Base-by-base conservation (phyloP, 2,329 filamentous ascomycete species). In the Lachnellula cervina region DNA sequence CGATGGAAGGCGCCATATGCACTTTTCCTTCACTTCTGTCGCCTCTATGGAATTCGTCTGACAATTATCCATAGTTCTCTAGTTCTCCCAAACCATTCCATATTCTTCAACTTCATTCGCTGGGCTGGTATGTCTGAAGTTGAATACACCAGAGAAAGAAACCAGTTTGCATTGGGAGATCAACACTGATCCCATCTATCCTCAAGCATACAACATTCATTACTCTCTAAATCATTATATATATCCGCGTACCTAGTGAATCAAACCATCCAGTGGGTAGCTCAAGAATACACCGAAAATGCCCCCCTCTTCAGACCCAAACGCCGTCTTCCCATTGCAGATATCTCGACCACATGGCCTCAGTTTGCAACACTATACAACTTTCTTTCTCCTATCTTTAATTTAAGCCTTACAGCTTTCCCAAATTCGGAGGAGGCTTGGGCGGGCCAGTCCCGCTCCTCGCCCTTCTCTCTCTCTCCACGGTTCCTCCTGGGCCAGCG, bases 381-480 rank as follows among this genome's bases (percentile, higher is more conserved):
- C 32, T 38, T 25, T 28, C 43, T 17, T 11, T 25, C 43, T 25
- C 16, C 43, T 23, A 46, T 45, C 25, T 34, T 35, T 28, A 19
- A 25, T n/a, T 13, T 34, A 49, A 34, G 7, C 25, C n/a, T 53
- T 48, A 66, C 47, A 60, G 38, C 55, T 65, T 67, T 37, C 46
- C 52, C 13, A 68, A 43, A 43, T 60, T 62, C 17, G 61, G 53
- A 9, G 59, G 28, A 32, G 67, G 68, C n/a, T 56, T 14, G 17
- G 68, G 68, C 34, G 69, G 73, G 6, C 75, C 74, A 11, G 70
- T 73, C 40, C 71, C 71, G 60, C 72, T 72, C 57, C 71, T 65
- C 35, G 71, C 79, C 49, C 73, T 71, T 59, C 79, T 69, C 56
- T 79, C 74, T 59, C 75, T 62, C 54, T 70, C 69, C 4, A 69